Conservation (phyloP, 768 basidiomycete species). For the Mycena leptocephala region DNA sequence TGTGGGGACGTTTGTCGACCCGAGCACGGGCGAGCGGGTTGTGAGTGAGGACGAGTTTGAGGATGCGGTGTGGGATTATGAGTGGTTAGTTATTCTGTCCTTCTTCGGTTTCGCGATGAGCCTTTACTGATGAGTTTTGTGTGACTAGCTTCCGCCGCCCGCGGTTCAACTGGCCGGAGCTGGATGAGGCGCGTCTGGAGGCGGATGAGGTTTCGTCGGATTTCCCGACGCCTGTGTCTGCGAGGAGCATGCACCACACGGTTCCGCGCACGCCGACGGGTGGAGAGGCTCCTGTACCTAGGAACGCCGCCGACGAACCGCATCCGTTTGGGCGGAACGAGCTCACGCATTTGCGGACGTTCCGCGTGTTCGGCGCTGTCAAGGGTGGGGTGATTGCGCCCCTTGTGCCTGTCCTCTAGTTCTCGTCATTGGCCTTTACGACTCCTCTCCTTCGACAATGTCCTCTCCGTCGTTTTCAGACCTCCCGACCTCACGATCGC, state of each 20-base stretch:
- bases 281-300: slow-evolving; percentile 16
- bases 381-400: slow-evolving; percentile 47
- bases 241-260: slow-evolving; percentile 1
- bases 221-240: slow-evolving; percentile 33
- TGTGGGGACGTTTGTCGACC: slow-evolving; percentile 55
- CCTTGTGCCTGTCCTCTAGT: not conserved
- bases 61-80: slow-evolving; percentile 64
- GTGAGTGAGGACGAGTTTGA: slow-evolving; percentile 54
- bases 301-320: slow-evolving; percentile 41
- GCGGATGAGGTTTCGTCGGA: slow-evolving; percentile 33
- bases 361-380: slow-evolving; percentile 67
- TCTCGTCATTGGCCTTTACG: not conserved
- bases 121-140: slow-evolving; percentile 22
- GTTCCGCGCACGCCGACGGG: slow-evolving; percentile 14
- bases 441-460: not conserved
- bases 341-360: slow-evolving; percentile 66
- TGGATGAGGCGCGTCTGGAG: slow-evolving; percentile 51
- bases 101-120: not conserved
- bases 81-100: slow-evolving; percentile 60
- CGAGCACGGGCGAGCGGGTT: slow-evolving; percentile 52
- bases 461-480: too few species aligned
- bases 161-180: slow-evolving; percentile 80
- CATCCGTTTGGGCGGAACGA: slow-evolving; percentile 53
- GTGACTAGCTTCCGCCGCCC: slow-evolving; percentile 72
- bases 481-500: not conserved